A percentile compares a stretch with the other conserved stretches of the same genome.
phyloP scores from a whole-genome alignment of 345 rosid species.

The Hibiscus trionum region DNA sequence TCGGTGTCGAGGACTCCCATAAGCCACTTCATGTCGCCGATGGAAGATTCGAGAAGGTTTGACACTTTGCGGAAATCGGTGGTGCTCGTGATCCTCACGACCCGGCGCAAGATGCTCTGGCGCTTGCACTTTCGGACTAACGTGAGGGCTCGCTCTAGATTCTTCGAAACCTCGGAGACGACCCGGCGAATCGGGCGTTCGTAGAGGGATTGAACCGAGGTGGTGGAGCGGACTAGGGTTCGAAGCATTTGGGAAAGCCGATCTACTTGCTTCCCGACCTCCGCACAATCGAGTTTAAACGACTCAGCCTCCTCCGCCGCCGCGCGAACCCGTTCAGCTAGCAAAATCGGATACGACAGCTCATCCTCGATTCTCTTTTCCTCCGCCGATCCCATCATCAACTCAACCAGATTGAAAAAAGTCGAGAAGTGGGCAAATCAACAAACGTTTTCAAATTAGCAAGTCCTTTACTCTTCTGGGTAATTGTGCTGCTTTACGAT shows the following conservation, averaged over 20 bases:
- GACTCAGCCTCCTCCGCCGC: slow-evolving; percentile 56
- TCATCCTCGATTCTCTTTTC: slow-evolving; percentile 54
- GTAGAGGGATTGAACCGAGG: slow-evolving; percentile 40
- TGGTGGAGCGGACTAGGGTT: slow-evolving; percentile 38
- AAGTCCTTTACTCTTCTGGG: neutral
- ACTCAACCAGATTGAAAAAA: neutral
- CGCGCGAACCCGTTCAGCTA: slow-evolving; percentile 51
- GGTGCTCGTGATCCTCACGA: slow-evolving; percentile 50
- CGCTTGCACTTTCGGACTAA: slow-evolving; percentile 76
- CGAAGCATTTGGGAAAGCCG: slow-evolving; percentile 62
- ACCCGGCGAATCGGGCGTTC: slow-evolving; percentile 82
- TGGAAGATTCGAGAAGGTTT: slow-evolving; percentile 61
- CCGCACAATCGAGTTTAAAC: slow-evolving; percentile 47
- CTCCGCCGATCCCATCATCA: slow-evolving; percentile 22
- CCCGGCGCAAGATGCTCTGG: slow-evolving; percentile 50
- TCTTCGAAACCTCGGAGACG: slow-evolving; percentile 44
- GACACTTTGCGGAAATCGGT: slow-evolving; percentile 65
- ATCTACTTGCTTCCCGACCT: slow-evolving; percentile 50
- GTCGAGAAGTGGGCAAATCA: neutral
- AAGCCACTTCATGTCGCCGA: slow-evolving; percentile 77
- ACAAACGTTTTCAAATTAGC: neutral
- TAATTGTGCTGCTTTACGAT: neutral
- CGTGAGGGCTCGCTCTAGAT: slow-evolving; percentile 50
- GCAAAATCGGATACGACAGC: slow-evolving; percentile 35
- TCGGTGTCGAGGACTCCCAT: slow-evolving; percentile 45